phyloP scores from a whole-genome alignment of 306 rosid species.

The Casuarina glauca region DNA sequence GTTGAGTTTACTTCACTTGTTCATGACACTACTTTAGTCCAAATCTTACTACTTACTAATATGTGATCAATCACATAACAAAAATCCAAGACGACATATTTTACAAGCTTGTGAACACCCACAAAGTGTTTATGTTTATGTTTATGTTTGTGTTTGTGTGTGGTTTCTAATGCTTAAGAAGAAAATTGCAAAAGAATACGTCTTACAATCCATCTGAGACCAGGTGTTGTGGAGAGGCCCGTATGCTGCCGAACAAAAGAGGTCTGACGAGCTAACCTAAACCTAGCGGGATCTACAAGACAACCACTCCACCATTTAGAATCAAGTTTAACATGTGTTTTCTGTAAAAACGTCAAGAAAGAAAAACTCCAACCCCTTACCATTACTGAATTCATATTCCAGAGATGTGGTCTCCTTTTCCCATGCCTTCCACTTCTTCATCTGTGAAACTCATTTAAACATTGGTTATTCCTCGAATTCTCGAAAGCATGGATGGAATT shows the following conservation, averaged over 20 bases:
- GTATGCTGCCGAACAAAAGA: conserved; percentile 71
- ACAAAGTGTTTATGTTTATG: not conserved
- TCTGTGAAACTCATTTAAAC: conserved; percentile 27
- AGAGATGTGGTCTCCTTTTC: conserved; percentile 68
- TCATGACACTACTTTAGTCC: too few species aligned
- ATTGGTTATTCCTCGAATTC: not conserved
- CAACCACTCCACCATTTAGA: not conserved
- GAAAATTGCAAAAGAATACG: conserved; percentile 3
- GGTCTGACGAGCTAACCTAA: conserved; percentile 68
- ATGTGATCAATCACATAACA: too few species aligned
- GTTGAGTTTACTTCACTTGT: too few species aligned
- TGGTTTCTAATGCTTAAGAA: too few species aligned
- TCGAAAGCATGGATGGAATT: not conserved
- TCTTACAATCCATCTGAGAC: conserved; percentile 71
- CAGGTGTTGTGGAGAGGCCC: conserved; percentile 55
- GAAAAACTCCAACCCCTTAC: conserved; percentile 19
- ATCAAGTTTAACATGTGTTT: too few species aligned
- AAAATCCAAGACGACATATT: too few species aligned
- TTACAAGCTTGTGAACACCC: not conserved
- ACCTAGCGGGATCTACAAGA: conserved; percentile 63
- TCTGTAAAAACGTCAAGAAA: too few species aligned
- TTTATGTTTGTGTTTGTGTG: not conserved
- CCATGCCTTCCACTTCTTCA: conserved; percentile 78
- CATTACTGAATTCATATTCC: conserved; percentile 69
- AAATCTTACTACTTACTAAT: too few species aligned